Evolutionary conservation across 169 alveolate genomes (phyloP).

Genomic region (Plasmodium gallinaceum): DNA sequence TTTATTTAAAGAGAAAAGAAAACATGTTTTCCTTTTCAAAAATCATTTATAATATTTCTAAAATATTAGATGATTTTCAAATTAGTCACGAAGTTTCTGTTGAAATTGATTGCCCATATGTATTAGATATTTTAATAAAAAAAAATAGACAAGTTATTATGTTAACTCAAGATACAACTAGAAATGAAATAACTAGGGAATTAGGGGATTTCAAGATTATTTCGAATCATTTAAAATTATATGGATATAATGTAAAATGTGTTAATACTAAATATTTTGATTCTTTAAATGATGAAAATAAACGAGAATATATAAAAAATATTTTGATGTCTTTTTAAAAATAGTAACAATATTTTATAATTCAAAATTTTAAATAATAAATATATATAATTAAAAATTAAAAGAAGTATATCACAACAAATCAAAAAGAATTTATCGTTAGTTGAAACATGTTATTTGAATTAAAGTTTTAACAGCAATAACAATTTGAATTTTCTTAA

Average conservation of each 20-base stretch:
- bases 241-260: constrained; percentile 62
- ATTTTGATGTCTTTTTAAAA: constrained; percentile 28
- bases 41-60: constrained; percentile 33
- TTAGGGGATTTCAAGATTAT: constrained; percentile 67
- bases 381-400: not conserved
- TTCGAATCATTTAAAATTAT: constrained; percentile 45
- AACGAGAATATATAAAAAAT: constrained; percentile 11
- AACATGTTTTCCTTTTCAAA: constrained; percentile 43
- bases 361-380: too few relatives aligned
- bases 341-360: not conserved
- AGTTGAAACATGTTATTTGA: too few relatives aligned
- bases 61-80: constrained; percentile 33
- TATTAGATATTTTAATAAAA: constrained; percentile 52
- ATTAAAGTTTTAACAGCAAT: too few relatives aligned
- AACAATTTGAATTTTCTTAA: too few relatives aligned
- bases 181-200: constrained; percentile 48
- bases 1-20: constrained; percentile 75
- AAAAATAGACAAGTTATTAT: constrained; percentile 69
- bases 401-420: too few relatives aligned
- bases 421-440: too few relatives aligned
- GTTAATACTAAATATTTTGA: constrained; percentile 58
- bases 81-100: constrained; percentile 47
- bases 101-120: constrained; percentile 63
- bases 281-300: constrained; percentile 7
- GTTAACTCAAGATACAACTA: constrained; percentile 74